Evolutionary conservation across 129 eudicot genomes (phyloP).

Genomic region (Lactuca saligna): DNA sequence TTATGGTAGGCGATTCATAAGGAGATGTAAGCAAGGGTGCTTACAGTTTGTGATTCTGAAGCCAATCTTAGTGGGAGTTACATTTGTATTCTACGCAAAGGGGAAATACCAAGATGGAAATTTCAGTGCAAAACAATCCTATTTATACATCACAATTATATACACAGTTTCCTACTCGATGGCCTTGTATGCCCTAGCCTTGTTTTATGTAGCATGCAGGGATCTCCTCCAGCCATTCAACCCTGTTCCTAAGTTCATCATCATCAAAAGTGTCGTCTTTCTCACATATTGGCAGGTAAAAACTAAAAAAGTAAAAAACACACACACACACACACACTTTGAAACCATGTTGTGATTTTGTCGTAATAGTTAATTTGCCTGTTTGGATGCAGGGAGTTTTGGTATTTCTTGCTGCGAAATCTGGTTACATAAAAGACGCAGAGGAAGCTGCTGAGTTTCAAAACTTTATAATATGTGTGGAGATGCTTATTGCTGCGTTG

Average conservation of each 20-base stretch:
- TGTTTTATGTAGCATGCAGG: slow-evolving; percentile 91
- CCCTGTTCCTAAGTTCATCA: slow-evolving; percentile 94
- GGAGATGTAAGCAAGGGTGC: slow-evolving; percentile 95
- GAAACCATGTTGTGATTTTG: too few species aligned
- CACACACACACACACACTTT: too few species aligned
- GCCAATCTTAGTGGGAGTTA: slow-evolving; percentile 77
- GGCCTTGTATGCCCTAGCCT: slow-evolving; percentile 91
- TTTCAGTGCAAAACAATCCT: slow-evolving; percentile 80
- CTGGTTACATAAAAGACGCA: slow-evolving; percentile 71
- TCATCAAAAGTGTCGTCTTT: slow-evolving; percentile 87
- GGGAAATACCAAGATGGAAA: slow-evolving; percentile 93
- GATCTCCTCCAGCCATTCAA: slow-evolving; percentile 91
- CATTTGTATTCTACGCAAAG: slow-evolving; percentile 73
- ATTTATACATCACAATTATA: slow-evolving; percentile 85
- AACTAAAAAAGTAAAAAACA: too few species aligned
- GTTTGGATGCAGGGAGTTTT: slow-evolving; percentile 99
- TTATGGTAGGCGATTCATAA: slow-evolving; percentile 85
- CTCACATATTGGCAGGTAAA: slow-evolving; percentile 99
- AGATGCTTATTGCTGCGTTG: slow-evolving; percentile 95
- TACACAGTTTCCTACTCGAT: slow-evolving; percentile 81
- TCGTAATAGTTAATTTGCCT: too few species aligned
- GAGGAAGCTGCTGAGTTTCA: slow-evolving; percentile 93
- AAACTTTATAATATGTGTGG: slow-evolving; percentile 81
- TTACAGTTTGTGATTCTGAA: slow-evolving; percentile 94
- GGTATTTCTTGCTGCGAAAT: slow-evolving; percentile 93